Percentiles rank a stretch among this genome's conserved stretches.
Evolutionary conservation across 495 filamentous ascomycete genomes (phyloP).

Genomic region (Annulohypoxylon bovei): DNA sequence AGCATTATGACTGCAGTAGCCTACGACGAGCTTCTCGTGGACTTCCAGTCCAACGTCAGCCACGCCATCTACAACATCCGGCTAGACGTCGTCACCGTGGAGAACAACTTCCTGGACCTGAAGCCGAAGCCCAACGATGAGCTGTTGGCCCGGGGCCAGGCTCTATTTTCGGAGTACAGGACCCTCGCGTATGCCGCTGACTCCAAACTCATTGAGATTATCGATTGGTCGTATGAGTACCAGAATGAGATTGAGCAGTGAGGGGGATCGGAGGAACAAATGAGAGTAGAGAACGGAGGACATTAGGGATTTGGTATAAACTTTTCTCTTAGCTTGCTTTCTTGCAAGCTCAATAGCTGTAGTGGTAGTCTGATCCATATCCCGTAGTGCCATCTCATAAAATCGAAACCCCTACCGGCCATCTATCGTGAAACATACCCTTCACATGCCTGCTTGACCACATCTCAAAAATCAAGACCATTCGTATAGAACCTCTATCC

Average conservation of each 20-base stretch:
- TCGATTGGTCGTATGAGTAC: conserved; percentile 12
- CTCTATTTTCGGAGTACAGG: conserved; percentile 1
- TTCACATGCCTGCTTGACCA: neutral
- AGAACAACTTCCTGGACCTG: neutral
- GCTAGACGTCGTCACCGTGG: neutral
- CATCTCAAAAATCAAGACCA: conserved; percentile 7
- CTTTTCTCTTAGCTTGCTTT: neutral
- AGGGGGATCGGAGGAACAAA: neutral
- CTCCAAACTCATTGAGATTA: conserved; percentile 11
- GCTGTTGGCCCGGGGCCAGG: neutral
- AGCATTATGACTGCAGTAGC: too few species aligned
- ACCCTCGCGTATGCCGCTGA: neutral
- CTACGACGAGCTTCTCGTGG: too few species aligned
- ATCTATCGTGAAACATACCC: neutral
- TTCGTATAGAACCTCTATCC: conserved; percentile 3
- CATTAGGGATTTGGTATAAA: neutral
- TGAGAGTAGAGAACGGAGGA: neutral
- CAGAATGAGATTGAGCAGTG: neutral
- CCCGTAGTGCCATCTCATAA: neutral
- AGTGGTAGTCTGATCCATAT: conserved; percentile 2
- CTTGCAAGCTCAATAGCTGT: neutral
- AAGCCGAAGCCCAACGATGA: neutral
- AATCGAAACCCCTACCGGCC: neutral
- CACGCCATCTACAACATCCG: neutral
- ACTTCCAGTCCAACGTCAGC: conserved; percentile 14